phyloP scores from a whole-genome alignment of 768 basidiomycete species.

The Amanita subjunquillea region DNA sequence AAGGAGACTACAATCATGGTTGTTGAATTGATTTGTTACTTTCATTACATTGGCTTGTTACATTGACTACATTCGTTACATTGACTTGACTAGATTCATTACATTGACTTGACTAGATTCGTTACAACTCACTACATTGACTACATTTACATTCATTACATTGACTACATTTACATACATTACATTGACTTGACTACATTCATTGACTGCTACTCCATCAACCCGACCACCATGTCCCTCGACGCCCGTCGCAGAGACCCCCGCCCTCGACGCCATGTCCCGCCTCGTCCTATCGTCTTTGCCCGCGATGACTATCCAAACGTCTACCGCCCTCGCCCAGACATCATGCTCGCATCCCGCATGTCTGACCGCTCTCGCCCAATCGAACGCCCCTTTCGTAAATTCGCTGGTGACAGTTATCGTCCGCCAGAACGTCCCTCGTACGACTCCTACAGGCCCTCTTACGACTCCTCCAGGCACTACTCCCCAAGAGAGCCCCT shows the following conservation, averaged over 20 bases:
- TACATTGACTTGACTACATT: background rate
- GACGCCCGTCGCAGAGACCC: constrained; percentile 12
- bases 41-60: no score
- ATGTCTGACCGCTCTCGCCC: background rate
- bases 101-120: no score
- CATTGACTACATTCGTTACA: background rate
- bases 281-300: constrained; percentile 19
- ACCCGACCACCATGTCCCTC: no score
- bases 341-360: constrained; percentile 1
- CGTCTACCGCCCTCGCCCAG: constrained; percentile 26
- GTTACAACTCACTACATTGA: no score
- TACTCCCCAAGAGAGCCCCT: constrained; percentile 14
- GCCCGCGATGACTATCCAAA: constrained; percentile 21
- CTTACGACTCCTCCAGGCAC: constrained; percentile 24
- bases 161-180: background rate
- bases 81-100: no score
- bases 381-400: background rate
- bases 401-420: constrained; percentile 35
- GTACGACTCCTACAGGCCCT: constrained; percentile 45
- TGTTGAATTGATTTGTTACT: no score
- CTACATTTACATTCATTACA: no score
- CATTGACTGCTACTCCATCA: background rate
- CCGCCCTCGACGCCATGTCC: constrained; percentile 41
- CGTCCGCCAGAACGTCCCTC: constrained; percentile 28
- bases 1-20: constrained; percentile 24